These are phyloP conservation scores for Tricholoma hemisulphureum DNA, from an alignment of 768 basidiomycete species.

Conservation along the genomic window DNA sequence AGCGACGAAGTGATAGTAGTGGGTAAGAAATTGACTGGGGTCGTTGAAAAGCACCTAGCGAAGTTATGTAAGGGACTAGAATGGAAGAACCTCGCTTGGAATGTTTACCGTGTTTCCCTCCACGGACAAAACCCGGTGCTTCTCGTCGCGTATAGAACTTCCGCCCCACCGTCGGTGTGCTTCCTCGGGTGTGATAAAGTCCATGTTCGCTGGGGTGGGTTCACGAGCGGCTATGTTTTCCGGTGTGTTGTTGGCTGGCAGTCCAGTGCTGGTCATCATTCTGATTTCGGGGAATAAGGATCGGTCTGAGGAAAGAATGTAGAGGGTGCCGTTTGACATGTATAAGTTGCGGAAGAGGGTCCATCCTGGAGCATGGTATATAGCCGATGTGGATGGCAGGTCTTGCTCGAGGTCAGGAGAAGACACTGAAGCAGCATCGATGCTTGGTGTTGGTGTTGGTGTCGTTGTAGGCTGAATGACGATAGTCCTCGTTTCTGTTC, in stretches of 20 bases:
- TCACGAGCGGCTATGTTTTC: slow-evolving; percentile 68
- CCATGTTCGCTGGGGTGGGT: slow-evolving; percentile 64
- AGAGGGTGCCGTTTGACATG: slow-evolving; percentile 80
- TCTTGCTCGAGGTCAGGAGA: slow-evolving; percentile 14
- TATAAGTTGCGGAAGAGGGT: slow-evolving; percentile 82
- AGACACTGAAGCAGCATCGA: neutral
- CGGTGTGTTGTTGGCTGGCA: slow-evolving; percentile 53
- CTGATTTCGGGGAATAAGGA: slow-evolving; percentile 41
- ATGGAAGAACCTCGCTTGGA: no score
- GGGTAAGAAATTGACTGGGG: slow-evolving; percentile 72
- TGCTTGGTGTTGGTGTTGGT: neutral
- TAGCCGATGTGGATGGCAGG: slow-evolving; percentile 54
- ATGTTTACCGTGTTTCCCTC: slow-evolving; percentile 65
- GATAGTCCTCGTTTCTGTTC: neutral
- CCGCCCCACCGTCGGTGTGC: slow-evolving; percentile 63
- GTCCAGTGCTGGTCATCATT: slow-evolving; percentile 67
- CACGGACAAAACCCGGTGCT: slow-evolving; percentile 61
- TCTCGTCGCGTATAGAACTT: slow-evolving; percentile 23
- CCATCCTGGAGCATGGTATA: slow-evolving; percentile 79
- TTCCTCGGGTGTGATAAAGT: slow-evolving; percentile 56
- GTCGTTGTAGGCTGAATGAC: neutral
- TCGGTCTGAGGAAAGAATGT: slow-evolving; percentile 50
- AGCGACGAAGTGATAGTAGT: slow-evolving; percentile 87
- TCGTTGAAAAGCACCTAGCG: slow-evolving; percentile 61
- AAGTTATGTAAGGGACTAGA: slow-evolving; percentile 1